Evolutionary conservation across 257 asterid genomes (phyloP).

Genomic region (Solanum dulcamara): DNA sequence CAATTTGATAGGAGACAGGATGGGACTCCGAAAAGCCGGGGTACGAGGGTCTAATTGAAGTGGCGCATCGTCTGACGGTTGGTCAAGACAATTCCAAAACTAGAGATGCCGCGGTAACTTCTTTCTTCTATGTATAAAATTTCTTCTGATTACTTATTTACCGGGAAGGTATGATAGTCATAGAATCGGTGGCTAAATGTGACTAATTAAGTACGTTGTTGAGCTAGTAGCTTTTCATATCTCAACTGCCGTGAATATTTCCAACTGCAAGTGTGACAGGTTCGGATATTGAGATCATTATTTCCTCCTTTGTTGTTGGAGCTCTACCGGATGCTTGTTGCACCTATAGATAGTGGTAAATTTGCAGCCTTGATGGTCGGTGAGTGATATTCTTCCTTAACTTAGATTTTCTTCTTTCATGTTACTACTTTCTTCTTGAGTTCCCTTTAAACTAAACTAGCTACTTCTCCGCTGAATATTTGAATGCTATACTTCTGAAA

Average conservation of each 20-base stretch:
- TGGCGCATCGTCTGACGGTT: constrained; percentile 57
- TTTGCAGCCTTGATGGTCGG: constrained; percentile 80
- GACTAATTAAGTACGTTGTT: not conserved
- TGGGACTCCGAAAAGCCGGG: constrained; percentile 88
- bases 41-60: constrained; percentile 72
- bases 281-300: constrained; percentile 48
- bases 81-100: constrained; percentile 70
- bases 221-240: not conserved
- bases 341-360: constrained; percentile 63
- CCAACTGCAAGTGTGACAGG: constrained; percentile 20
- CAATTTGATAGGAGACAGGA: constrained; percentile 42
- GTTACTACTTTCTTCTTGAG: not conserved
- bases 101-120: constrained; percentile 46
- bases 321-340: constrained; percentile 54
- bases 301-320: constrained; percentile 59
- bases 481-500: constrained; percentile 19
- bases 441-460: not conserved
- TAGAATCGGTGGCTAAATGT: not conserved
- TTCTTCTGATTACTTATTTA: no score
- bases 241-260: not conserved
- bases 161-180: not conserved
- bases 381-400: constrained; percentile 21
- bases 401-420: not conserved
- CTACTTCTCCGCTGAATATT: not conserved
- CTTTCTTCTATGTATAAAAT: not conserved